Conservation (phyloP, 169 alveolate species). For the Cryptosporidium felis region DNA sequence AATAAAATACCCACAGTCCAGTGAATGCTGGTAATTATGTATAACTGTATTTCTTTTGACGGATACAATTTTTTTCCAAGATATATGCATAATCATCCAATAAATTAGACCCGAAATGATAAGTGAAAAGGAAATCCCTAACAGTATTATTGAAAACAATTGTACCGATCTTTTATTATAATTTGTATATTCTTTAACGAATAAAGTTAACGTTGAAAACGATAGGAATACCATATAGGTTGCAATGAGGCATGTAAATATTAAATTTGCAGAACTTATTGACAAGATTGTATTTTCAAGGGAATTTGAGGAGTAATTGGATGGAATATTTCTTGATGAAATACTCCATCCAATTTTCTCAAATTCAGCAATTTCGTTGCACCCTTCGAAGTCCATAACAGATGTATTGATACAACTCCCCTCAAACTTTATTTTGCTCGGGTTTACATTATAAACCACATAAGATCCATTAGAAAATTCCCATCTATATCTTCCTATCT, state of each 20-base stretch:
- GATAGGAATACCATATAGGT: slow-evolving; percentile 11
- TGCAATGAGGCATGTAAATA: background rate
- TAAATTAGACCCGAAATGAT: slow-evolving; percentile 7
- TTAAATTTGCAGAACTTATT: background rate
- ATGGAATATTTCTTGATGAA: background rate
- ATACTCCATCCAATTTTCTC: background rate
- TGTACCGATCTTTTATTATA: slow-evolving; percentile 9
- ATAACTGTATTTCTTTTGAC: background rate
- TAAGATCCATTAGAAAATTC: slow-evolving; percentile 30
- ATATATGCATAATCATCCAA: slow-evolving; percentile 16
- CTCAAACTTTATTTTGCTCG: background rate
- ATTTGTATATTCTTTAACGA: slow-evolving; percentile 2
- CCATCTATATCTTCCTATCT: slow-evolving; percentile 8
- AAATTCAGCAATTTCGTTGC: slow-evolving; percentile 6
- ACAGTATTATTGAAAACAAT: background rate
- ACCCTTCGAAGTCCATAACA: background rate
- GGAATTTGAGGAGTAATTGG: background rate
- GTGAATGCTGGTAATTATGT: background rate
- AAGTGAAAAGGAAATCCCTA: background rate
- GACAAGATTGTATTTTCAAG: background rate
- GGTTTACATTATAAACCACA: background rate
- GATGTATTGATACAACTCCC: slow-evolving; percentile 21
- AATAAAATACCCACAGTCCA: background rate
- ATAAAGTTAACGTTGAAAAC: slow-evolving; percentile 11
- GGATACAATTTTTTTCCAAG: background rate